These are phyloP conservation scores for Bruguiera hainesii DNA, from an alignment of 441 rosid genomes.

Conservation along the genomic window DNA sequence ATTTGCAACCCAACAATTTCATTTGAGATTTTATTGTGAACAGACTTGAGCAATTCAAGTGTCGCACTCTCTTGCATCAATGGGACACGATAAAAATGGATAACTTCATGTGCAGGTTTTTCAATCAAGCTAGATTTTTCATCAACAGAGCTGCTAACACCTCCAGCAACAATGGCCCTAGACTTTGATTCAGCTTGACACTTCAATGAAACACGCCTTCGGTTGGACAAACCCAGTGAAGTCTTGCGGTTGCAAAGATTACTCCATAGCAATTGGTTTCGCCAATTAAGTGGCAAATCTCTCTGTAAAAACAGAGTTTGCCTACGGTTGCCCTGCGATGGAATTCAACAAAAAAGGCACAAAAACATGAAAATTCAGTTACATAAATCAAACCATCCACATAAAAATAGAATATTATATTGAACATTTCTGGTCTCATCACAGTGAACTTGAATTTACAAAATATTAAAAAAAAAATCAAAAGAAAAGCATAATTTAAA, in stretches of 20 bases:
- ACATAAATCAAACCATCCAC: background rate
- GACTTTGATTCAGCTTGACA: slow-evolving; percentile 48
- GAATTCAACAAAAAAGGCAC: background rate
- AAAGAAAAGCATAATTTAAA: background rate
- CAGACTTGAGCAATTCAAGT: slow-evolving; percentile 54
- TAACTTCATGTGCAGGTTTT: slow-evolving; percentile 52
- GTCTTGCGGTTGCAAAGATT: slow-evolving; percentile 28
- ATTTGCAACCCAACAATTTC: slow-evolving; percentile 75
- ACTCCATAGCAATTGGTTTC: slow-evolving; percentile 52
- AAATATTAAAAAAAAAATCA: background rate
- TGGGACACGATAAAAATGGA: slow-evolving; percentile 78
- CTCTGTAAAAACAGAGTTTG: slow-evolving; percentile 53
- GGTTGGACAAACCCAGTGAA: slow-evolving; percentile 17
- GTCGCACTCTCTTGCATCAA: slow-evolving; percentile 74
- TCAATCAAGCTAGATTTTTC: slow-evolving; percentile 40
- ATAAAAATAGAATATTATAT: background rate
- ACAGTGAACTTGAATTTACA: background rate
- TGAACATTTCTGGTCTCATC: background rate
- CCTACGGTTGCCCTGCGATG: slow-evolving; percentile 59
- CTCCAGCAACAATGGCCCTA: slow-evolving; percentile 42
- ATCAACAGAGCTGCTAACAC: slow-evolving; percentile 31
- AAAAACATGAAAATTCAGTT: background rate
- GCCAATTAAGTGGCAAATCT: slow-evolving; percentile 24
- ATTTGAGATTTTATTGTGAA: slow-evolving; percentile 60
- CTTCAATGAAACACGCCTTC: slow-evolving; percentile 42